Evolutionary conservation across 2,329 filamentous ascomycete genomes (phyloP).

Genomic region (Emergomyces pasteurianus): DNA sequence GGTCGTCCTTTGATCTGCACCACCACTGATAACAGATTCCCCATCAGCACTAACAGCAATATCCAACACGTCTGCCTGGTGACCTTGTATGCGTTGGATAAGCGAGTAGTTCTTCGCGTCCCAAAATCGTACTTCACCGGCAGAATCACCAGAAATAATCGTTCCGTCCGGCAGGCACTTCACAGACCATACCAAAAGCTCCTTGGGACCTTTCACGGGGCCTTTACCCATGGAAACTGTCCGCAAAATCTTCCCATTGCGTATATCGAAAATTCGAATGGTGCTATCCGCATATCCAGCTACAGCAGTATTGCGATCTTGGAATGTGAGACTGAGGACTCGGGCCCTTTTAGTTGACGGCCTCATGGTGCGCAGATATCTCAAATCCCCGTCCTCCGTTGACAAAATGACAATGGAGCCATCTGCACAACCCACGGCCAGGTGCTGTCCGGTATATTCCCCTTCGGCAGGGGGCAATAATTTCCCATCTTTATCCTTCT

Average conservation of each 20-base stretch:
- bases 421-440: slow-evolving; percentile 83
- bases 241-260: slow-evolving; percentile 61
- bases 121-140: slow-evolving; percentile 87
- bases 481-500: slow-evolving; percentile 27
- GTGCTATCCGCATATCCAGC: slow-evolving; percentile 93
- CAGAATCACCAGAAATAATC: slow-evolving; percentile 89
- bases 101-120: slow-evolving; percentile 86
- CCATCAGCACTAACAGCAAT: slow-evolving; percentile 74
- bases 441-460: slow-evolving; percentile 43
- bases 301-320: slow-evolving; percentile 68
- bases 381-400: slow-evolving; percentile 70
- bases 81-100: slow-evolving; percentile 70
- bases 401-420: slow-evolving; percentile 80
- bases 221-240: slow-evolving; percentile 80
- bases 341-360: slow-evolving; percentile 74
- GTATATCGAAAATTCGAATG: slow-evolving; percentile 82
- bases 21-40: slow-evolving; percentile 71
- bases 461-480: slow-evolving; percentile 23
- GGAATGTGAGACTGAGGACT: slow-evolving; percentile 84
- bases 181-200: slow-evolving; percentile 86
- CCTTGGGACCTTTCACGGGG: slow-evolving; percentile 61
- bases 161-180: slow-evolving; percentile 78
- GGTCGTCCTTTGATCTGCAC: slow-evolving; percentile 80
- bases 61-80: slow-evolving; percentile 82
- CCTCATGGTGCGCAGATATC: slow-evolving; percentile 64